Conservation (phyloP, 73 alveolate genomes). For the Paraurostyla sp. region DNA sequence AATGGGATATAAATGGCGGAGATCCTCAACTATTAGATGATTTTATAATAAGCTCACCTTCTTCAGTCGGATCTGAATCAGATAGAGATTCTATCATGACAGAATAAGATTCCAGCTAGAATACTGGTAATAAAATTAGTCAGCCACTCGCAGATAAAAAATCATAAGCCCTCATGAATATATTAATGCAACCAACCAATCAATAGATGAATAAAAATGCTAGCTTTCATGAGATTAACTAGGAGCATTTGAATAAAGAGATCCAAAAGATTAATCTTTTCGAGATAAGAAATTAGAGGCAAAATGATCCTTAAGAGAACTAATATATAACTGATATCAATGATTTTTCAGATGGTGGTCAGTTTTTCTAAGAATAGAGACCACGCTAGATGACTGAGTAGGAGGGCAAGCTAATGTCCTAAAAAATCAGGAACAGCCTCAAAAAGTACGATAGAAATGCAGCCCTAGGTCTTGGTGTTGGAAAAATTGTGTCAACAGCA, state of each 20-base stretch:
- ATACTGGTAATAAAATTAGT: too few relatives aligned
- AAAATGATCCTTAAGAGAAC: too few relatives aligned
- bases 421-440: not conserved
- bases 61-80: slow-evolving; percentile 3
- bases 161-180: too few relatives aligned
- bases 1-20: slow-evolving; percentile 23
- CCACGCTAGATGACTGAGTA: slow-evolving; percentile 27
- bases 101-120: too few relatives aligned
- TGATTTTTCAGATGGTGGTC: not conserved
- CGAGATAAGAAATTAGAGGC: not conserved
- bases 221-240: too few relatives aligned
- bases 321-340: not conserved
- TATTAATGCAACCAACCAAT: too few relatives aligned
- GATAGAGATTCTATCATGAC: too few relatives aligned
- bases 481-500: not conserved
- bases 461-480: not conserved
- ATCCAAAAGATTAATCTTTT: slow-evolving; percentile 1
- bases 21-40: not conserved
- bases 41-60: slow-evolving; percentile 19
- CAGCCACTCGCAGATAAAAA: too few relatives aligned
- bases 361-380: slow-evolving; percentile 6
- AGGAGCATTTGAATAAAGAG: not conserved
- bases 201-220: too few relatives aligned
- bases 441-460: not conserved
- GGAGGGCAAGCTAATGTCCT: not conserved